Evolutionary conservation across 352 stramenopile species (phyloP).

Genomic region (Globisporangium spinosum): DNA sequence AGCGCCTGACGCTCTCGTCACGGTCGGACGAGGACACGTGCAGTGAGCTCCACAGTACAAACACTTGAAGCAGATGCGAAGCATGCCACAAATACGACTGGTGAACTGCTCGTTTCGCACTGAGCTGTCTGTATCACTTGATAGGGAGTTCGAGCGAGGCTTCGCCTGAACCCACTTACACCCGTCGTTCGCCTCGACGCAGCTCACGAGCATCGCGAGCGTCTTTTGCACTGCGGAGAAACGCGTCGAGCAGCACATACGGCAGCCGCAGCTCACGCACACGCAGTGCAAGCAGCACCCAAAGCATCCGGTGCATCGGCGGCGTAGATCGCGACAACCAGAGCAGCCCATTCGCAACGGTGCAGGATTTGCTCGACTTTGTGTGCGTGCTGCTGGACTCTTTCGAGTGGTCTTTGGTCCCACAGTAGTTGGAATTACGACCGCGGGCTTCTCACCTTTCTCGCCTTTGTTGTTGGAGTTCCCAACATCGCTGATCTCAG

Average conservation of each 20-base stretch:
- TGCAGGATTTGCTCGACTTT: constrained; percentile 17
- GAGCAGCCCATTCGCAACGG: constrained; percentile 61
- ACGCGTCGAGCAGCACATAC: constrained; percentile 68
- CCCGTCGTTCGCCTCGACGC: constrained; percentile 53
- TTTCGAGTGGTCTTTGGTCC: constrained; percentile 8
- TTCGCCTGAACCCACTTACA: constrained; percentile 48
- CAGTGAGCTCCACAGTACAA: constrained; percentile 42
- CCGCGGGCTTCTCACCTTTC: neutral
- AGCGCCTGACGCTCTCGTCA: neutral
- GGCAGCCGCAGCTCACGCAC: constrained; percentile 63
- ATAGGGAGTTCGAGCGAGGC: constrained; percentile 6
- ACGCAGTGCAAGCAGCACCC: constrained; percentile 70
- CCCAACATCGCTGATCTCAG: neutral
- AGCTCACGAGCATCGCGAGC: constrained; percentile 45
- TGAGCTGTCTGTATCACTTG: constrained; percentile 6
- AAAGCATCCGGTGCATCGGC: constrained; percentile 58
- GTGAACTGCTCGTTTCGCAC: constrained; percentile 1
- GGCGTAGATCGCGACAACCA: constrained; percentile 53
- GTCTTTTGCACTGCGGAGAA: constrained; percentile 57
- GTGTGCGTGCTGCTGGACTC: constrained; percentile 13
- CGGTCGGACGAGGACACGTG: constrained; percentile 23
- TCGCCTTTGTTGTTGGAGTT: neutral
- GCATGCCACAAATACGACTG: constrained; percentile 29
- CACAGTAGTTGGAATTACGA: neutral
- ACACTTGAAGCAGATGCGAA: constrained; percentile 36